Evolutionary conservation across 768 basidiomycete species (phyloP).

Genomic region (Leccinum ochraceum): DNA sequence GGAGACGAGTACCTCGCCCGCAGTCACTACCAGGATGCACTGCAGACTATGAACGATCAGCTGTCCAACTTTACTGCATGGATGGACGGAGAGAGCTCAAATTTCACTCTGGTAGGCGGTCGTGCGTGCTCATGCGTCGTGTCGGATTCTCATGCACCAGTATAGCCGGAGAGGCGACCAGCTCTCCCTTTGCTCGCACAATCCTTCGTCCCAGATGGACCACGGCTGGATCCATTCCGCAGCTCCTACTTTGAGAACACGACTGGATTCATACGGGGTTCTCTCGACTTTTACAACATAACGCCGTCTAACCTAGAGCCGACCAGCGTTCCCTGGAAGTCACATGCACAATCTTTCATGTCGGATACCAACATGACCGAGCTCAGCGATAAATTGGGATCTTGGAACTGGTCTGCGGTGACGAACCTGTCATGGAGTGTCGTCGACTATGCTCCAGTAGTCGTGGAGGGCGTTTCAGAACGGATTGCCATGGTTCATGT

Average conservation of each 20-base stretch:
- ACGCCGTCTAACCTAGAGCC: slow-evolving; percentile 47
- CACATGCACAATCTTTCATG: slow-evolving; percentile 52
- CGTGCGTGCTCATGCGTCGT: not conserved
- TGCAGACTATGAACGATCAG: slow-evolving; percentile 57
- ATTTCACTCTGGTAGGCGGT: slow-evolving; percentile 62
- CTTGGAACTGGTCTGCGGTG: slow-evolving; percentile 72
- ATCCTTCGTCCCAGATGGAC: slow-evolving; percentile 47
- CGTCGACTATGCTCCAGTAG: slow-evolving; percentile 54
- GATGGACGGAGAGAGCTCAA: slow-evolving; percentile 65
- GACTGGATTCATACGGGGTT: slow-evolving; percentile 76
- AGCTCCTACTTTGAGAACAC: slow-evolving; percentile 73
- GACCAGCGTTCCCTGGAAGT: slow-evolving; percentile 45
- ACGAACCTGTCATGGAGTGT: slow-evolving; percentile 66
- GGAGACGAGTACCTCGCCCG: slow-evolving; percentile 65
- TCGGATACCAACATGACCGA: slow-evolving; percentile 51
- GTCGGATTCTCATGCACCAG: slow-evolving; percentile 4
- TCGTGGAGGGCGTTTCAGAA: slow-evolving; percentile 39
- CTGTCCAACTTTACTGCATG: slow-evolving; percentile 75
- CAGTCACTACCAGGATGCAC: slow-evolving; percentile 66
- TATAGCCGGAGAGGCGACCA: slow-evolving; percentile 49
- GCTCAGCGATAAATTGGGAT: slow-evolving; percentile 46
- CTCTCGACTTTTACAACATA: slow-evolving; percentile 63
- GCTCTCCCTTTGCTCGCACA: slow-evolving; percentile 49
- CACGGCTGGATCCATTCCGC: slow-evolving; percentile 42
- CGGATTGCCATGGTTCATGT: slow-evolving; percentile 67